Evolutionary conservation across 108 stramenopile genomes (phyloP).

Genomic region (Stephanodiscus minutulus): DNA sequence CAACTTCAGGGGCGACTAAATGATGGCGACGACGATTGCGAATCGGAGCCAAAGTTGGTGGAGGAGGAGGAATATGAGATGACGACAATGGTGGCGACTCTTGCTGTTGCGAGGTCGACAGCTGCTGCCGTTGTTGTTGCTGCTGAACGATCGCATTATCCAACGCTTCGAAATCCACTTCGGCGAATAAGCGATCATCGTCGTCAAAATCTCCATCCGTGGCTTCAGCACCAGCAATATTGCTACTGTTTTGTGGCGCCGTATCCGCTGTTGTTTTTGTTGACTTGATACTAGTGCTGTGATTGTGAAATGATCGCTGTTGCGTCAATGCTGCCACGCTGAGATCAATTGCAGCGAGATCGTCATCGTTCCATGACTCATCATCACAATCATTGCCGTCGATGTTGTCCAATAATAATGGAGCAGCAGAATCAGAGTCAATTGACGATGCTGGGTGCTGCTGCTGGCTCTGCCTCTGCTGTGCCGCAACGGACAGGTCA

Average conservation of each 20-base stretch:
- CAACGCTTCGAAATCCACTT: slow-evolving; percentile 60
- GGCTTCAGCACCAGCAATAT: neutral
- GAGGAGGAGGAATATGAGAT: neutral
- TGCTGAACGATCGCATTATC: slow-evolving; percentile 43
- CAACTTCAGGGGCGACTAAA: slow-evolving; percentile 28
- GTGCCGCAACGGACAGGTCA: slow-evolving; percentile 42
- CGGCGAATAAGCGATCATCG: slow-evolving; percentile 54
- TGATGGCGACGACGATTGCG: slow-evolving; percentile 30
- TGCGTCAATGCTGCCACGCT: slow-evolving; percentile 19
- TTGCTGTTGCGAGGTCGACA: neutral
- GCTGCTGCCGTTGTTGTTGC: slow-evolving; percentile 17
- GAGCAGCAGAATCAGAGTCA: neutral
- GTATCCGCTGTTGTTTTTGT: neutral
- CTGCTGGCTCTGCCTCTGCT: slow-evolving; percentile 6
- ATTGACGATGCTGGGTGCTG: neutral
- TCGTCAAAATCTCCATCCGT: slow-evolving; percentile 21
- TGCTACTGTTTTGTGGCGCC: neutral
- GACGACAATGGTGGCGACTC: slow-evolving; percentile 7
- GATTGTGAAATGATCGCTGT: neutral
- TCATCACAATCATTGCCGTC: slow-evolving; percentile 21
- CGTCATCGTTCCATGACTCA: slow-evolving; percentile 33
- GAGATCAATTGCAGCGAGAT: slow-evolving; percentile 22
- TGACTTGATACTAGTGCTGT: neutral
- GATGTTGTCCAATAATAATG: neutral
- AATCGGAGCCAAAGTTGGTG: slow-evolving; percentile 15